Evolutionary conservation across 768 basidiomycete species (phyloP).

Genomic region (Terana coerulea): DNA sequence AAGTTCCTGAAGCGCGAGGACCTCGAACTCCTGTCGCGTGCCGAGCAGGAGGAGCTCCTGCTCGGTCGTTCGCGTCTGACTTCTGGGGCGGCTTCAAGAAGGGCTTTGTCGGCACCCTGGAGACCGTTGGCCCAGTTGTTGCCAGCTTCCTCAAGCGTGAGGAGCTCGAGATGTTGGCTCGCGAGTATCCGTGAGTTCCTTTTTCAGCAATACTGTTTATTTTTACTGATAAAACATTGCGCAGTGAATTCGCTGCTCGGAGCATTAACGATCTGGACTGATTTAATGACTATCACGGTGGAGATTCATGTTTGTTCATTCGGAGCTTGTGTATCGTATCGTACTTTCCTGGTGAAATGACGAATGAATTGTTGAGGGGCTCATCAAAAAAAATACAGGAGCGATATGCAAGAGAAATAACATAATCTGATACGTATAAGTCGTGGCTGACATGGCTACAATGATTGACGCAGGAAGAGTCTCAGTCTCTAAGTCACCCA

Average conservation of each 20-base stretch:
- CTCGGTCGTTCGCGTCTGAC: background rate
- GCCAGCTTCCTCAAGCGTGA: background rate
- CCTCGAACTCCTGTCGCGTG: slow-evolving; percentile 1
- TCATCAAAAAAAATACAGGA: background rate
- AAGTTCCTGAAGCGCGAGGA: slow-evolving; percentile 7
- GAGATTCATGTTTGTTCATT: background rate
- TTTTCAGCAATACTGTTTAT: background rate
- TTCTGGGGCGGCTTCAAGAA: background rate
- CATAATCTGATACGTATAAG: too few species aligned
- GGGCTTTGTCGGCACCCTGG: background rate
- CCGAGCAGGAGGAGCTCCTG: background rate
- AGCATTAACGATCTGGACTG: slow-evolving; percentile 4
- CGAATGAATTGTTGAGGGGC: background rate
- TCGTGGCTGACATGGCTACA: too few species aligned
- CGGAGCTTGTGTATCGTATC: background rate
- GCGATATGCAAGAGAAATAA: too few species aligned
- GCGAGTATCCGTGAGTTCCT: background rate
- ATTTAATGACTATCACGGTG: background rate
- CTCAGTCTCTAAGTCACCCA: too few species aligned
- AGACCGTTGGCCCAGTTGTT: background rate
- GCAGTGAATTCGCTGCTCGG: background rate
- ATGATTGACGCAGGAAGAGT: too few species aligned
- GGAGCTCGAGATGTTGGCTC: slow-evolving; percentile 4
- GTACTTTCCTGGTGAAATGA: background rate
- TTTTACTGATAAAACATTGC: background rate